Evolutionary conservation across 768 basidiomycete genomes (phyloP).

Genomic region (Exsudoporus frostii): DNA sequence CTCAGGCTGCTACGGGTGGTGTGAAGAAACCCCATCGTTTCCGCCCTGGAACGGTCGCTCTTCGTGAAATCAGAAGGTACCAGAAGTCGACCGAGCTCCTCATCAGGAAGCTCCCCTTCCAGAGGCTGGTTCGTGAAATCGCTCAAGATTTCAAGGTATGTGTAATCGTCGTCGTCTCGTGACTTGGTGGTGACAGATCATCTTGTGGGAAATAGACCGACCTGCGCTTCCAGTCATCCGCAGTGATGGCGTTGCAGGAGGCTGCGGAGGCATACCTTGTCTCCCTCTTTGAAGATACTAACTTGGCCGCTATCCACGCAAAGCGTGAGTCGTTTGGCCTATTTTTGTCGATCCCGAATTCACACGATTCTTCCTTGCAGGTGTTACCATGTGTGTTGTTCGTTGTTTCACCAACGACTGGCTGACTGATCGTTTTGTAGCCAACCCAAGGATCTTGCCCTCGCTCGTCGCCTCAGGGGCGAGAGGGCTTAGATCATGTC

Average conservation of each 20-base stretch:
- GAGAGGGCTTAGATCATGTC: conserved; percentile 62
- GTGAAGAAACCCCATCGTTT: conserved; percentile 99
- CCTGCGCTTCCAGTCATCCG: conserved; percentile 94
- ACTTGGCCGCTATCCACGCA: conserved; percentile 88
- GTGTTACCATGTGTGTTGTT: conserved; percentile 54
- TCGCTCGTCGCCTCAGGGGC: conserved; percentile 83
- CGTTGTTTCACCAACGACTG: background rate
- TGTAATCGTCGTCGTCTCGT: background rate
- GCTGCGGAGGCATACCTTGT: conserved; percentile 89
- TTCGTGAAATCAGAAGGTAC: conserved; percentile 97
- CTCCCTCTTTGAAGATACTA: conserved; percentile 84
- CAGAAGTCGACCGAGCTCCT: conserved; percentile 99
- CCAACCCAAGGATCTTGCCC: conserved; percentile 87
- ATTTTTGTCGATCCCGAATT: conserved; percentile 1
- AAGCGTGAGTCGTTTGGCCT: conserved; percentile 49
- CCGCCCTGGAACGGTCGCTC: conserved; percentile 96
- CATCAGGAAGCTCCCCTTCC: conserved; percentile 99
- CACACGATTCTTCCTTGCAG: conserved; percentile 22
- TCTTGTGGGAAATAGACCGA: conserved; percentile 59
- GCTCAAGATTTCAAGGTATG: conserved; percentile 94
- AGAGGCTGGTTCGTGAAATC: conserved; percentile 94
- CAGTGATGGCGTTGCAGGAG: conserved; percentile 91
- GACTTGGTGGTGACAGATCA: background rate
- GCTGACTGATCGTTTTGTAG: conserved; percentile 35
- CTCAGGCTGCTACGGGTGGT: conserved; percentile 82